Conservation (phyloP, 306 rosid species). For the Fragaria vesca region DNA sequence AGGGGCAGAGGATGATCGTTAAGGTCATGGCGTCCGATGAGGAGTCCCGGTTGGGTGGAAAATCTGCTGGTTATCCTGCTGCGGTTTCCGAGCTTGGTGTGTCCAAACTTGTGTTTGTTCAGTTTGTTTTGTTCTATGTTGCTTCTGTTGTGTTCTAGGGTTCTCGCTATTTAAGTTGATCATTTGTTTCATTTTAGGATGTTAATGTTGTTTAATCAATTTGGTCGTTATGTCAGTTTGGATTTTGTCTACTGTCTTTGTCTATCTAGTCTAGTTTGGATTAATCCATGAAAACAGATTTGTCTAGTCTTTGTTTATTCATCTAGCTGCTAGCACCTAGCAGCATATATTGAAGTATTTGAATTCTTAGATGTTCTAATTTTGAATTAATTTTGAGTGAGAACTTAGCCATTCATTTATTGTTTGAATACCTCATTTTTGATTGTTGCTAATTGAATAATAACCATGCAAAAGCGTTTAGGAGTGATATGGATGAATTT, state of each 20-base stretch:
- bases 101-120: conserved; percentile 27
- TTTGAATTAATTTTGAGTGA: not conserved
- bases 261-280: not conserved
- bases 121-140: conserved; percentile 24
- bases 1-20: conserved; percentile 71
- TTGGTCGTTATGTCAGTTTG: not conserved
- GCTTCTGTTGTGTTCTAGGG: conserved; percentile 22
- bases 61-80: conserved; percentile 32
- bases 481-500: not conserved
- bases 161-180: conserved; percentile 2
- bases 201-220: not conserved
- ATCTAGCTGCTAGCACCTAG: not conserved
- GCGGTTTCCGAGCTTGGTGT: conserved; percentile 18
- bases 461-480: not conserved
- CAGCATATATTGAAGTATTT: not conserved
- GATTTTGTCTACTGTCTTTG: not conserved
- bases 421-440: not conserved
- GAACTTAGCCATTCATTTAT: not conserved
- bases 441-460: not conserved
- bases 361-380: not conserved
- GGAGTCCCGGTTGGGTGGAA: conserved; percentile 18
- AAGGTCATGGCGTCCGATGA: conserved; percentile 51
- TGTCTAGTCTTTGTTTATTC: not conserved
- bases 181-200: not conserved
- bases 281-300: not conserved